Base-by-base conservation (phyloP, 2,329 filamentous ascomycete species). In the Fusarium sp. region DNA sequence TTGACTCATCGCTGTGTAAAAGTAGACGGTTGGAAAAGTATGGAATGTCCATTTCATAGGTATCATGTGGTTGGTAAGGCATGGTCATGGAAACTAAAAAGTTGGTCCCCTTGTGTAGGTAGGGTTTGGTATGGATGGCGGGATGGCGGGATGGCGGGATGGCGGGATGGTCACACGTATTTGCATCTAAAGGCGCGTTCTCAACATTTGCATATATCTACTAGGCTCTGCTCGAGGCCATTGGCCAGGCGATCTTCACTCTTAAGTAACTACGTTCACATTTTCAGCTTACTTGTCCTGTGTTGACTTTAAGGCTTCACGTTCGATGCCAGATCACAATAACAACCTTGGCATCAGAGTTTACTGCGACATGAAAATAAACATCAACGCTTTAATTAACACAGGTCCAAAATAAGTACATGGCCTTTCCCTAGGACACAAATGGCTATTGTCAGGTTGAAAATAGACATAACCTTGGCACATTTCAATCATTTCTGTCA, bases 241-340 rank as follows among this genome's bases (percentile, higher is more conserved):
- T 38, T 50, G 47, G 56, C 61, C 56, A 44, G 55, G 69, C 56
- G 66, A 70, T 70, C 68, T 70, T 70, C 68, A 70, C 68, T 70
- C 68, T 51, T 53, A 65, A 42, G 60, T 66, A 58, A 52, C 48
- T 36, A 58, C 36, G 33, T 55, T 64, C 38, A 54, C 49, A 42
- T 50, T 55, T 48, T 45, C 41, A 45, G 36, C 35, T 29, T 10
- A 35, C 37, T 44, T 33, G 23, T 8, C 23, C 23, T 8, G 23
- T 8, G 8, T 25, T 25, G 23, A 8, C 8, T 25, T 25, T 6
- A 8, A 3, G 23, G 23, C 23, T 2, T 25, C 23, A 25, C 8
- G 23, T 25, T 25, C 23, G 8, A 25, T 25, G 8, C 23, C 8
- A 25, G 23, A 25, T 25, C 4, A 25, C 23, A 25, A 3, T 25